Percentiles rank a stretch among this genome's conserved stretches.
Conservation (phyloP, 768 basidiomycete species). For the Panaeolus cyanescens region DNA sequence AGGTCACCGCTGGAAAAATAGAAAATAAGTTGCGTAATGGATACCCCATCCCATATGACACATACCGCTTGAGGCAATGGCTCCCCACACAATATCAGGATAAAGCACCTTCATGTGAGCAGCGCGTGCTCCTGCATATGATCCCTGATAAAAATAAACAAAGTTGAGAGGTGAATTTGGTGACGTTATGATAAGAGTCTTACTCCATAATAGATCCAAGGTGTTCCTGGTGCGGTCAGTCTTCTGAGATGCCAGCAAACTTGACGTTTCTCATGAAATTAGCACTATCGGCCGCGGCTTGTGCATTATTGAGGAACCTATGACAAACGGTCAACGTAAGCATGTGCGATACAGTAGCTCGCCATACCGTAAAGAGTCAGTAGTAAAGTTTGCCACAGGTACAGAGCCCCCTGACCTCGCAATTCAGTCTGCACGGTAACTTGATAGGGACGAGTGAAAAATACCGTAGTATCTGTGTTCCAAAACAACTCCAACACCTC, state of each 20-base stretch:
- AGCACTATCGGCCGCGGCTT: constrained; percentile 87
- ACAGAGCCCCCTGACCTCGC: constrained; percentile 60
- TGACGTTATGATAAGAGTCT: constrained; percentile 16
- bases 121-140: constrained; percentile 89
- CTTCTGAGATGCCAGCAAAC: constrained; percentile 67
- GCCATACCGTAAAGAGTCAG: constrained; percentile 72
- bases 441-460: not conserved
- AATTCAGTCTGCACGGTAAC: not conserved
- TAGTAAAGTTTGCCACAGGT: constrained; percentile 74
- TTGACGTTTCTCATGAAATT: constrained; percentile 85
- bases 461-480: constrained; percentile 90
- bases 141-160: constrained; percentile 50
- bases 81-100: constrained; percentile 82
- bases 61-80: constrained; percentile 83
- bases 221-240: constrained; percentile 71
- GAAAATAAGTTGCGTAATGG: not conserved
- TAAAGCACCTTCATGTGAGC: constrained; percentile 89
- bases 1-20: constrained; percentile 67
- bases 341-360: not conserved
- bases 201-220: constrained; percentile 94
- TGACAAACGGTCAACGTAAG: not conserved
- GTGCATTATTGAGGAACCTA: constrained; percentile 88
- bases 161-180: not conserved
- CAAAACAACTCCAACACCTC: constrained; percentile 82
- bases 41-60: constrained; percentile 4